Percentiles rank a stretch among this genome's conserved stretches.
These are phyloP conservation scores for Herpotrichia juniperi DNA, from an alignment of 2,329 filamentous ascomycete species.

Conservation along the genomic window DNA sequence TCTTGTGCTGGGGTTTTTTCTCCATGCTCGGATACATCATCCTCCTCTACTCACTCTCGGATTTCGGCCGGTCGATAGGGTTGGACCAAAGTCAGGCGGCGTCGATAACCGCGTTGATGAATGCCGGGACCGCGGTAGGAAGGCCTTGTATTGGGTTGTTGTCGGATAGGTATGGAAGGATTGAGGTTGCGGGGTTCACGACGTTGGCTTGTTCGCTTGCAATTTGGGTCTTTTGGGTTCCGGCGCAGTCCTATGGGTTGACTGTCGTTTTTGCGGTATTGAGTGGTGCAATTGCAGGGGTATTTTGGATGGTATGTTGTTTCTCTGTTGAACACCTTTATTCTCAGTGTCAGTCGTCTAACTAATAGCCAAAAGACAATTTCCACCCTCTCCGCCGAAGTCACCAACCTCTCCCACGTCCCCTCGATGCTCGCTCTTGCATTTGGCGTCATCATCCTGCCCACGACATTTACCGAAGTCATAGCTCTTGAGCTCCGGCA, in stretches of 20 bases:
- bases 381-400: constrained; percentile 48
- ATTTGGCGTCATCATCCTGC: constrained; percentile 46
- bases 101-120: constrained; percentile 51
- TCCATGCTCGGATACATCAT: constrained; percentile 57
- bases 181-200: constrained; percentile 48
- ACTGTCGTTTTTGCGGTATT: constrained; percentile 52
- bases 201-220: constrained; percentile 47
- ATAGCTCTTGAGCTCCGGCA: constrained; percentile 50
- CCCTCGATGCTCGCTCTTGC: constrained; percentile 48
- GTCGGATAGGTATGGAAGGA: constrained; percentile 53
- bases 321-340: not conserved
- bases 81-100: constrained; percentile 48
- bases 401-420: constrained; percentile 48
- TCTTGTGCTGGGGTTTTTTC: constrained; percentile 52
- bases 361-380: constrained; percentile 36
- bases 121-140: constrained; percentile 56
- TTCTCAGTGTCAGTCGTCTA: not conserved
- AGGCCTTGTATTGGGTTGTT: constrained; percentile 53
- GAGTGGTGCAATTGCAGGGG: constrained; percentile 53
- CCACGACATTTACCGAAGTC: constrained; percentile 44
- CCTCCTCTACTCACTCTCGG: constrained; percentile 55
- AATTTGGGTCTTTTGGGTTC: constrained; percentile 55
- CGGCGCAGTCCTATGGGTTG: constrained; percentile 50
- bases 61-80: constrained; percentile 54
- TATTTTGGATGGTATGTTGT: constrained; percentile 54